Evolutionary conservation across 192 early-diverging fungal genomes (phyloP).

Genomic region (Allomyces arbusculus): DNA sequence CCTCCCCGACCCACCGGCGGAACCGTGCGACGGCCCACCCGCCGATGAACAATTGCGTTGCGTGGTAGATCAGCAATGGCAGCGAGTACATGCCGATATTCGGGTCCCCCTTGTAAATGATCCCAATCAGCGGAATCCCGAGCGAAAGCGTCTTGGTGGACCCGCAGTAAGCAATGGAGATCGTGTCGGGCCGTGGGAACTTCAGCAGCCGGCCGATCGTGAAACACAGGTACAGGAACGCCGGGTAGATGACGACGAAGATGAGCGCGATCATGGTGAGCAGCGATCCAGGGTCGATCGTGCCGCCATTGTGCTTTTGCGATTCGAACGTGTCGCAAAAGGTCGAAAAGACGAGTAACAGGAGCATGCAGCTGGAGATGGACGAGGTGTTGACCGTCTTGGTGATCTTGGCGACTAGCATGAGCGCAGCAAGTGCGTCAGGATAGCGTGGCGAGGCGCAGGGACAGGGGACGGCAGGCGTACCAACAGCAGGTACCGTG

Average conservation of each 20-base stretch:
- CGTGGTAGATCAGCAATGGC: constrained; percentile 50
- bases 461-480: neutral
- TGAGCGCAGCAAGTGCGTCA: neutral
- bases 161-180: constrained; percentile 47
- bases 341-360: constrained; percentile 49
- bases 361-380: constrained; percentile 30
- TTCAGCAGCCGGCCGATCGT: constrained; percentile 19
- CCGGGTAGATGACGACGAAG: constrained; percentile 24
- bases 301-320: too few relatives aligned
- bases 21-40: constrained; percentile 31
- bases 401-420: constrained; percentile 20
- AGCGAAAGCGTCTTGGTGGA: constrained; percentile 56
- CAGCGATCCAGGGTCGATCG: constrained; percentile 19
- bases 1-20: constrained; percentile 26
- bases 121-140: constrained; percentile 53
- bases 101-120: constrained; percentile 31
- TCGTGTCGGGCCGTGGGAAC: constrained; percentile 29
- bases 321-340: constrained; percentile 42
- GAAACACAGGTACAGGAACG: constrained; percentile 26
- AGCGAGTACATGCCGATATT: constrained; percentile 35
- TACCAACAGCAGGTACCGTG: constrained; percentile 11
- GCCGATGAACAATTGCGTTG: constrained; percentile 45
- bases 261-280: constrained; percentile 30
- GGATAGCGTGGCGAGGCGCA: too few relatives aligned
- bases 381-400: constrained; percentile 27